Base-by-base conservation (phyloP, 2,329 filamentous ascomycete genomes). In the Epichloe glyceriae region DNA sequence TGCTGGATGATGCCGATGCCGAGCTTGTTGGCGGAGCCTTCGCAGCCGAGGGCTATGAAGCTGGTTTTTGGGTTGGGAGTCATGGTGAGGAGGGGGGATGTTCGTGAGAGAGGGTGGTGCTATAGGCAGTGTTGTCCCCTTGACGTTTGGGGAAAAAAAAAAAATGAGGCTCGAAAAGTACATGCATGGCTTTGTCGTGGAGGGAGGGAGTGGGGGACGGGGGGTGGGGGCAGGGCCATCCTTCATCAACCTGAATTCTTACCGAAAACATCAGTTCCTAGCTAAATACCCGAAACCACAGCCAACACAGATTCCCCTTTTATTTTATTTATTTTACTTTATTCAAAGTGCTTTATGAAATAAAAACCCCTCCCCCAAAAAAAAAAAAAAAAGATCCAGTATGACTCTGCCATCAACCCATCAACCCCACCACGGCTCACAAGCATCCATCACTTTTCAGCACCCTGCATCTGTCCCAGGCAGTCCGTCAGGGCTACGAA, bases 21-120 rank as follows among this genome's bases (percentile, higher is more conserved):
- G 49, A 98, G 82, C 71, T 98, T 98, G 76, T 98, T 98, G 69
- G 93, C 93, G 52, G 88, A 95, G 67, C 93, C 91, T 74, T 98
- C 93, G 64, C 75, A 78, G 56, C 78, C 78, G 55, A 82, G 69
- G 58, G 78, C 74, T 55, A 80, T 73, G 62, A 74, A 74, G 52
- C 70, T 59, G n/a, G 44, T 30, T 22, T 50, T 46, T 5, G 43
- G 3, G 3, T 37, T 48, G 44, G n/a, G 17, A 26, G 39, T 14
- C 26, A 47, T 51, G 40, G 12, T 8, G 14, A 20, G 12, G 22
- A 26, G 7, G 22, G 22, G 22, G 20, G 22, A 26, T 26, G 2
- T 26, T 19, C 5, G 11, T 5, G 19, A 20, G 42, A 5, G n/a
- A 14, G 39, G 17, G 4, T 42, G 17, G 3, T 10, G 35, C 12